These are phyloP conservation scores for Passiflora organensis DNA, from an alignment of 345 rosid genomes.

Conservation along the genomic window DNA sequence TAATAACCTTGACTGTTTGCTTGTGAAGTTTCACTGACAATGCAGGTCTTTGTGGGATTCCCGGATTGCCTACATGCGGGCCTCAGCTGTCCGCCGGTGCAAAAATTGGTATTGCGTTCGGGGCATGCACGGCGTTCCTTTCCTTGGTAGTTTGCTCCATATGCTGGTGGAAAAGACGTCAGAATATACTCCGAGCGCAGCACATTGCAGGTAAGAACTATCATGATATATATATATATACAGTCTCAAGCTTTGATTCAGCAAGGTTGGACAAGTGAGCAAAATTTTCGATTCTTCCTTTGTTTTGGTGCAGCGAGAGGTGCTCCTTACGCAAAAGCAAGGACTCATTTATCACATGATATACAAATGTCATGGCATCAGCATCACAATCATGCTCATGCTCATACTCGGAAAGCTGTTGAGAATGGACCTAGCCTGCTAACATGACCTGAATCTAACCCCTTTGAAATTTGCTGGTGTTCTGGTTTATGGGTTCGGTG, in stretches of 20 bases:
- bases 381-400: too few species aligned
- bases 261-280: too few species aligned
- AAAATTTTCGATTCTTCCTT: constrained; percentile 2
- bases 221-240: too few species aligned
- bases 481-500: constrained; percentile 9
- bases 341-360: constrained; percentile 73
- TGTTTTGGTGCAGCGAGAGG: constrained; percentile 63
- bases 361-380: constrained; percentile 77
- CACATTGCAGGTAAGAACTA: constrained; percentile 63
- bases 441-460: constrained; percentile 30
- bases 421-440: constrained; percentile 74
- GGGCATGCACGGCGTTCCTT: constrained; percentile 45
- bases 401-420: constrained; percentile 67
- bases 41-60: constrained; percentile 91
- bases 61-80: constrained; percentile 81
- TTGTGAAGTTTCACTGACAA: constrained; percentile 87
- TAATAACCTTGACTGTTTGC: constrained; percentile 10
- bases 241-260: too few species aligned
- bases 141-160: constrained; percentile 51
- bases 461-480: constrained; percentile 5
- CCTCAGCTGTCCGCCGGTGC: constrained; percentile 73
- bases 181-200: constrained; percentile 83
- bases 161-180: constrained; percentile 86
- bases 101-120: constrained; percentile 74
- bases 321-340: constrained; percentile 95